Base-by-base conservation (phyloP, 177 flowering plant species). In the Vitis hybrid region DNA sequence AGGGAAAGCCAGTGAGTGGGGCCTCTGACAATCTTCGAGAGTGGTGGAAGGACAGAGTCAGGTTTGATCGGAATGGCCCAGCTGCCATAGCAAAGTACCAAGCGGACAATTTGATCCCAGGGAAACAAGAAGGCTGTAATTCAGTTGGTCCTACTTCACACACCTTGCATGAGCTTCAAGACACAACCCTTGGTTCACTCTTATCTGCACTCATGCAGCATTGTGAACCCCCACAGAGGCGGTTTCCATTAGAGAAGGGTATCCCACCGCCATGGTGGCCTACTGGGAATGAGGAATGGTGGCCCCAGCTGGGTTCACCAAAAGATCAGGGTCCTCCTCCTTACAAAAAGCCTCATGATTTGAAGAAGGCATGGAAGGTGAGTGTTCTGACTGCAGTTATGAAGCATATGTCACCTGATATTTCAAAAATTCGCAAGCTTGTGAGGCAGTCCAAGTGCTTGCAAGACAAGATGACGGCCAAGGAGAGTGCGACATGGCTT, bases 221-320 rank as follows among this genome's bases (percentile, higher is more conserved):
- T 69, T 84, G 87, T 68, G 85, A 82, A 49, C 87, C 87, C 26
- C 87, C 87, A 2, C 87, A 84, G 76, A 82, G 87, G 71, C 75
- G 85, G 61, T 84, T 81, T 68, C 85, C 87, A 1, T 45, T 82
- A 15, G 84, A 82, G 76, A 82, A 82, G 48, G 87, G 85, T 7
- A 72, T 84, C 52, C 65, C 87, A 1, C 87, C 87, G 0, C 89
- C 89, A 30, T 86, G 89, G 89, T 86, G 89, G 89, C 89, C 89
- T 14, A 58, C 72, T 14, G 89, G 89, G 19, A 72, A 69, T 2
- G 89, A 86, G 72, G 88, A 84, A 11, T 86, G 89, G 89, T 86
- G 89, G 89, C 79, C 77, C 23, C 84, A 86, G 21, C 62, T 84
- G 64, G 86, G 85, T 18, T 74, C 83, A 73, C 84, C 81, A 0